A percentile compares a stretch with the other conserved stretches of the same genome.
These are phyloP conservation scores for Avena insularis DNA, from an alignment of 176 grass and related monocot genomes.

Conservation along the genomic window DNA sequence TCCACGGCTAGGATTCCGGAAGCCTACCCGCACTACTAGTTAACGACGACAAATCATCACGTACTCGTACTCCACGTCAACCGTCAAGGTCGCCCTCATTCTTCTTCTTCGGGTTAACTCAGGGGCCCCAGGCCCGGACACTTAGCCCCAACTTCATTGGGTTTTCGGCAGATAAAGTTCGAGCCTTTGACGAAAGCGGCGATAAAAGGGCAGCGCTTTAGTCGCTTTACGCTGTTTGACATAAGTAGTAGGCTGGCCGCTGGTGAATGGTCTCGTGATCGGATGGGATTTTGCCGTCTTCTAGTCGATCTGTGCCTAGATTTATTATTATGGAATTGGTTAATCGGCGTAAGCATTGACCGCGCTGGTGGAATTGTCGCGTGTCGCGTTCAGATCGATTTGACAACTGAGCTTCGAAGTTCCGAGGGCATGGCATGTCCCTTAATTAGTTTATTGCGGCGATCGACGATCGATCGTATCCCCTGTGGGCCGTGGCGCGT, in stretches of 20 bases:
- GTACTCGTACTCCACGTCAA: neutral
- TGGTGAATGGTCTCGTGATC: conserved; percentile 1
- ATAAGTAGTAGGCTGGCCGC: neutral
- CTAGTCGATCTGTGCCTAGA: neutral
- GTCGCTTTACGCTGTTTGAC: neutral
- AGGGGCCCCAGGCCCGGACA: conserved; percentile 6
- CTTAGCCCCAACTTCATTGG: conserved; percentile 28
- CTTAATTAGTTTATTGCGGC: neutral
- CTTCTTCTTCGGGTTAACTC: neutral
- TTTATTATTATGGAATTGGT: neutral
- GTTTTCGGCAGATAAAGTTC: conserved; percentile 31
- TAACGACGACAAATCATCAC: neutral
- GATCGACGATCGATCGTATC: neutral
- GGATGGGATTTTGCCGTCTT: conserved; percentile 14
- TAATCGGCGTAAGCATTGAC: conserved; percentile 28
- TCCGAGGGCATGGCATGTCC: neutral
- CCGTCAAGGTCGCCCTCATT: neutral
- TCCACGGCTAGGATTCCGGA: neutral
- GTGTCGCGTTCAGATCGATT: neutral
- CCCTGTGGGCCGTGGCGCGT: neutral
- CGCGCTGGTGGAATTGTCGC: conserved; percentile 8
- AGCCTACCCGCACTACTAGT: conserved; percentile 51
- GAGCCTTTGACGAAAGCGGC: neutral
- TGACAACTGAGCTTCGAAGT: neutral
- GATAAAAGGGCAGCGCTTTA: neutral